phyloP scores from a whole-genome alignment of 164 flowering plant genomes.

The Echeveria elegans region DNA sequence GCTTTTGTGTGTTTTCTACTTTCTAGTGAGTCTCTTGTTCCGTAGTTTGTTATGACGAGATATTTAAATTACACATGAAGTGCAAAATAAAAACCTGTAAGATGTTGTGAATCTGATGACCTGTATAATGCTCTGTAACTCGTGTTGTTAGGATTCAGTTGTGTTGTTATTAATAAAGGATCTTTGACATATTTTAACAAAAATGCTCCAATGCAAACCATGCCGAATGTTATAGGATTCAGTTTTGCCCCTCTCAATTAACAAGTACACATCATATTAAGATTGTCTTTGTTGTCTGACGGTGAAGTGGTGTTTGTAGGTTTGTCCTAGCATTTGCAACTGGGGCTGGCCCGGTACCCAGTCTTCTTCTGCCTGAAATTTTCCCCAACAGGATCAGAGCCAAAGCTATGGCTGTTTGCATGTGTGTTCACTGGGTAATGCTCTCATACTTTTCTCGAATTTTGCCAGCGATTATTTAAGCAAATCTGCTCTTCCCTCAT shows the following conservation, averaged over 20 bases:
- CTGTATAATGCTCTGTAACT: neutral
- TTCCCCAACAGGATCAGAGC: slow-evolving; percentile 78
- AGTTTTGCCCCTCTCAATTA: neutral
- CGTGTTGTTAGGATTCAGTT: too few relatives aligned
- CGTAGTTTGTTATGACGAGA: neutral
- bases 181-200: too few relatives aligned
- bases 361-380: slow-evolving; percentile 68
- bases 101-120: neutral
- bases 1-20: too few relatives aligned
- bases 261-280: neutral
- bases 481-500: too few relatives aligned
- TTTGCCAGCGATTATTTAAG: too few relatives aligned
- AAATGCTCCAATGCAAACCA: neutral
- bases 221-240: neutral
- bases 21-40: too few relatives aligned
- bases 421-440: slow-evolving; percentile 95
- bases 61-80: neutral
- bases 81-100: neutral
- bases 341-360: slow-evolving; percentile 50
- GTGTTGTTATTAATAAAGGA: neutral
- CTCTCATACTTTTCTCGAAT: neutral
- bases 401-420: slow-evolving; percentile 84
- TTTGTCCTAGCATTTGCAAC: slow-evolving; percentile 30
- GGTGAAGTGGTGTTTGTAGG: slow-evolving; percentile 19
- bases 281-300: neutral